These are phyloP conservation scores for Turritis glabra DNA, from an alignment of 345 rosid genomes.

Conservation along the genomic window DNA sequence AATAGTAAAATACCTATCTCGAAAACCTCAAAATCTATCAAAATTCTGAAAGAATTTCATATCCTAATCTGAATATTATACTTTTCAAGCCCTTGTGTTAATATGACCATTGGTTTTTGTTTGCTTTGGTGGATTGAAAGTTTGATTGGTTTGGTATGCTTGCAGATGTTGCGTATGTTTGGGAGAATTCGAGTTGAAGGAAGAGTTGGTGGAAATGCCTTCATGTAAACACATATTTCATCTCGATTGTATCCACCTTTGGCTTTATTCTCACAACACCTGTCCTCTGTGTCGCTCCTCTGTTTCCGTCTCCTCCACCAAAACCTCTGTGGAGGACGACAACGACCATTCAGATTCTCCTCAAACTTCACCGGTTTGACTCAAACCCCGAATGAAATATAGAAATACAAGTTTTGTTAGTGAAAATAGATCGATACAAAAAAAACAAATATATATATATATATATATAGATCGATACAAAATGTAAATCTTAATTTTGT, in stretches of 20 bases:
- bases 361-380: slow-evolving; percentile 31
- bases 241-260: slow-evolving; percentile 73
- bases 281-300: slow-evolving; percentile 88
- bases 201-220: slow-evolving; percentile 83
- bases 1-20: neutral
- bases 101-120: slow-evolving; percentile 8
- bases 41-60: neutral
- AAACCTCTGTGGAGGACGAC: slow-evolving; percentile 12
- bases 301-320: slow-evolving; percentile 45
- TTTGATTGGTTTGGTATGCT: slow-evolving; percentile 1
- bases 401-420: slow-evolving; percentile 32
- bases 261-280: slow-evolving; percentile 84
- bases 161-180: slow-evolving; percentile 91
- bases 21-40: neutral
- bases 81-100: neutral
- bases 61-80: neutral
- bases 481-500: slow-evolving; percentile 2
- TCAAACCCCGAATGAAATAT: slow-evolving; percentile 4
- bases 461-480: slow-evolving; percentile 24
- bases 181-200: slow-evolving; percentile 87
- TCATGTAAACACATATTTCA: slow-evolving; percentile 89
- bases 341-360: slow-evolving; percentile 12
- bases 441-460: no score
- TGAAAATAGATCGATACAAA: slow-evolving; percentile 21
- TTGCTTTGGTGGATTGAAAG: neutral